Conservation (phyloP, 2,329 filamentous ascomycete genomes). For the Hansfordia pulvinata region DNA sequence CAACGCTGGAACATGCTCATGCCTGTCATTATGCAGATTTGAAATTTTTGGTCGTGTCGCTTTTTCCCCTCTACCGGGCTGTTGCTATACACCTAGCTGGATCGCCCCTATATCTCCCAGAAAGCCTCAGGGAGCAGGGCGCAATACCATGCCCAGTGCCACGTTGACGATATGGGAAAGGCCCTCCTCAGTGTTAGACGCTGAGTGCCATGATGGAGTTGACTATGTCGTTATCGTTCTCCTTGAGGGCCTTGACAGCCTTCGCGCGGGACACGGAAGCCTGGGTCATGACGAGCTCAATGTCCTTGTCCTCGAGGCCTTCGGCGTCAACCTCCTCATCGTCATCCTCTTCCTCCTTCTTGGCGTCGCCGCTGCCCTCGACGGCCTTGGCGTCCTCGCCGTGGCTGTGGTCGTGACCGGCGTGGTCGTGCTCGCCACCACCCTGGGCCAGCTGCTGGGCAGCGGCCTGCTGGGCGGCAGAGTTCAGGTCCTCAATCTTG, state of each 20-base stretch:
- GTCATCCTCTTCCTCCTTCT: slow-evolving; percentile 68
- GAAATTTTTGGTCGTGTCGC: slow-evolving; percentile 5
- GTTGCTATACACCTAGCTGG: slow-evolving; percentile 10
- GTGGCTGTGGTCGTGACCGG: slow-evolving; percentile 58
- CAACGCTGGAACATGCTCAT: no score
- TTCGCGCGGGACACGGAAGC: slow-evolving; percentile 95
- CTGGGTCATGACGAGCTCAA: slow-evolving; percentile 97
- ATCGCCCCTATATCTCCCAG: no score
- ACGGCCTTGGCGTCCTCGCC: slow-evolving; percentile 50
- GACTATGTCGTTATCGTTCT: slow-evolving; percentile 99
- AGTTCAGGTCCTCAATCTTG: slow-evolving; percentile 99
- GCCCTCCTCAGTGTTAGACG: no score
- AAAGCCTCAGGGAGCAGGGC: no score
- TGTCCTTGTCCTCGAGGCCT: slow-evolving; percentile 96
- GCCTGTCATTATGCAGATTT: no score
- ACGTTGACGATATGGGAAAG: no score
- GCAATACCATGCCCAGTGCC: no score
- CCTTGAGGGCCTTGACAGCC: slow-evolving; percentile 95
- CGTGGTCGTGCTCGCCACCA: slow-evolving; percentile 44
- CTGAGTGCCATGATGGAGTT: slow-evolving; percentile 99
- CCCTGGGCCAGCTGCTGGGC: slow-evolving; percentile 84
- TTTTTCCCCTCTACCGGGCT: slow-evolving; percentile 7
- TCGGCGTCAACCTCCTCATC: slow-evolving; percentile 91
- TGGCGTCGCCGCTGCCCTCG: slow-evolving; percentile 51
- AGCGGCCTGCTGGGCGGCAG: slow-evolving; percentile 88